Evolutionary conservation across 2,329 filamentous ascomycete species (phyloP).

Genomic region (Monilinia fructigena): DNA sequence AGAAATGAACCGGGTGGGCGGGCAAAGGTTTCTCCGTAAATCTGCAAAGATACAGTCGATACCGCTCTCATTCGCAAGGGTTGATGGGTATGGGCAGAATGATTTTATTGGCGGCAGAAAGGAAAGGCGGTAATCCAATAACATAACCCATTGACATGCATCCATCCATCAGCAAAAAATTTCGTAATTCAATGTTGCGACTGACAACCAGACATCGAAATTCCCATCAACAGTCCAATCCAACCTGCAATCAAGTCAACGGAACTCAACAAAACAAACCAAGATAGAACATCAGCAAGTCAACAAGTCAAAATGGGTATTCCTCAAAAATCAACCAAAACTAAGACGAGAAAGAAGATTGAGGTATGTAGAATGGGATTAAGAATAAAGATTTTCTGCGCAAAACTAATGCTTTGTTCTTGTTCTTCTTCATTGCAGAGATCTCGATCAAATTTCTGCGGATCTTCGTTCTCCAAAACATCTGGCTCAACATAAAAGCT

Average conservation of each 20-base stretch:
- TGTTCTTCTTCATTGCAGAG: conserved; percentile 51
- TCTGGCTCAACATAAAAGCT: conserved; percentile 72
- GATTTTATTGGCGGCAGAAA: no score
- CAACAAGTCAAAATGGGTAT: conserved; percentile 58
- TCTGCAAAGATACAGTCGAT: background rate
- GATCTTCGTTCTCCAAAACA: conserved; percentile 79
- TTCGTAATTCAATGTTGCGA: no score
- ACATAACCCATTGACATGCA: no score
- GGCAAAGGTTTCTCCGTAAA: conserved; percentile 8
- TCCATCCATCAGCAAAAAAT: no score
- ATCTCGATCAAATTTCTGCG: conserved; percentile 86
- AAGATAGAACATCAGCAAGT: background rate
- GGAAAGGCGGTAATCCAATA: no score
- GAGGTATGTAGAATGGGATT: conserved; percentile 48
- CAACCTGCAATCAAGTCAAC: background rate
- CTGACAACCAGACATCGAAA: conserved; percentile 1
- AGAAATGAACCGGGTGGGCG: no score
- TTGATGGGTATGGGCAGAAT: no score
- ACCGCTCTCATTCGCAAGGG: no score
- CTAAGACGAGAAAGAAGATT: conserved; percentile 71
- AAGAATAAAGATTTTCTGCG: background rate
- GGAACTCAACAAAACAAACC: no score
- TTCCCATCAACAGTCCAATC: conserved; percentile 5
- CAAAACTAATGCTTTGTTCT: conserved; percentile 16
- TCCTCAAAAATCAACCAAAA: conserved; percentile 62